Evolutionary conservation across 305 asterid genomes (phyloP).

Genomic region (Withania somnifera): DNA sequence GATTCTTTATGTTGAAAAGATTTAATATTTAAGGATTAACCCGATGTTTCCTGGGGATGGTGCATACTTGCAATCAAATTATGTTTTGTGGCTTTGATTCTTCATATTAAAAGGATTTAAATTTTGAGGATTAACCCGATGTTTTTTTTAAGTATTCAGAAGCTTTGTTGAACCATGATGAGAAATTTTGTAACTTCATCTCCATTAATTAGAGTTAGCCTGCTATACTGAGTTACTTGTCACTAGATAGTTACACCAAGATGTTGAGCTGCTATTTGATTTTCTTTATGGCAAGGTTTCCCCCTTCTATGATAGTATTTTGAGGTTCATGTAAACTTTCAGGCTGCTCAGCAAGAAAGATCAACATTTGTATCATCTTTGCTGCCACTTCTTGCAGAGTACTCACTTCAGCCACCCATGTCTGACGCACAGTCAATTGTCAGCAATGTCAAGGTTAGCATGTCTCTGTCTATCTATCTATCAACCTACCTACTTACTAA

Average conservation of each 20-base stretch:
- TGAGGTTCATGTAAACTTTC: conserved; percentile 27
- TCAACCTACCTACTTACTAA: neutral
- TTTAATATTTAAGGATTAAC: neutral
- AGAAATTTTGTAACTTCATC: neutral
- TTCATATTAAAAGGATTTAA: neutral
- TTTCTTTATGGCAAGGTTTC: neutral
- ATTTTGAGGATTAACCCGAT: neutral
- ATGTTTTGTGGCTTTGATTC: neutral
- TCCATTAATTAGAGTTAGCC: neutral
- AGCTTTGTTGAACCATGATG: neutral
- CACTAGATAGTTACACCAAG: neutral
- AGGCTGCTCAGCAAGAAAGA: conserved; percentile 94
- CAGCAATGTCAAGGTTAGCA: conserved; percentile 77
- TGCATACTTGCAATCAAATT: neutral
- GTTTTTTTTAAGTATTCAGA: neutral
- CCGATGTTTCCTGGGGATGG: neutral
- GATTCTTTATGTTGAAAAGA: neutral
- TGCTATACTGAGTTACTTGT: neutral
- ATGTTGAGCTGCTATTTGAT: neutral
- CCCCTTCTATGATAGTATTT: conserved; percentile 5
- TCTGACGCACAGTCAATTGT: conserved; percentile 95
- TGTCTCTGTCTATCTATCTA: neutral
- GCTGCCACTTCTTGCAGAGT: conserved; percentile 93
- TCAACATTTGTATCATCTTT: conserved; percentile 63
- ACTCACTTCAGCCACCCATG: conserved; percentile 80